These are phyloP conservation scores for Yarrowia sp. DNA, from an alignment of 805 yeast species.

Conservation along the genomic window DNA sequence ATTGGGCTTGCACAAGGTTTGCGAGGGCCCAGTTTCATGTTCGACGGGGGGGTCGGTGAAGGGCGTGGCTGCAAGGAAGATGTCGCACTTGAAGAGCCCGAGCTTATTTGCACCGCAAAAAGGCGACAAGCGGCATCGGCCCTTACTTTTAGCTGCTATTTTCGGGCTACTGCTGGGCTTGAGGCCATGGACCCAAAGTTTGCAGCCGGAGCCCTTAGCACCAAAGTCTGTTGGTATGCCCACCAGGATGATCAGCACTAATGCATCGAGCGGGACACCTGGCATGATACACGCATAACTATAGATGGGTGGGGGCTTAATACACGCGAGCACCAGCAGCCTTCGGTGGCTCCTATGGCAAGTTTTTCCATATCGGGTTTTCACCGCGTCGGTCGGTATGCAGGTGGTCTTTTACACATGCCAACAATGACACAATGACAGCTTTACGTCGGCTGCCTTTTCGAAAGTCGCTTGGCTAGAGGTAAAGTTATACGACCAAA, in stretches of 20 bases:
- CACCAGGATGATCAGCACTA: conserved; percentile 7
- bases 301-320: neutral
- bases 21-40: neutral
- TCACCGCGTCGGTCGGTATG: neutral
- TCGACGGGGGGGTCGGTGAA: neutral
- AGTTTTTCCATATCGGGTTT: neutral
- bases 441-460: neutral
- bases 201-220: neutral
- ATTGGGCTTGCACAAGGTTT: neutral
- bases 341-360: neutral
- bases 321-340: neutral
- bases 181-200: neutral
- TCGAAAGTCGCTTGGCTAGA: neutral
- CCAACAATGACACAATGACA: neutral
- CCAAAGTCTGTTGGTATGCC: conserved; percentile 12
- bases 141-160: neutral
- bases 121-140: conserved; percentile 12
- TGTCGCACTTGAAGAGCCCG: neutral
- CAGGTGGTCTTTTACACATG: conserved; percentile 5
- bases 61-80: conserved; percentile 17
- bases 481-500: conserved; percentile 3
- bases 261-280: neutral
- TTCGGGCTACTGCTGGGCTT: neutral
- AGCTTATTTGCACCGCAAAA: neutral
- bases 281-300: neutral